phyloP scores from a whole-genome alignment of 2,329 filamentous ascomycete species.

The Pseudocercospora fijiensis region DNA sequence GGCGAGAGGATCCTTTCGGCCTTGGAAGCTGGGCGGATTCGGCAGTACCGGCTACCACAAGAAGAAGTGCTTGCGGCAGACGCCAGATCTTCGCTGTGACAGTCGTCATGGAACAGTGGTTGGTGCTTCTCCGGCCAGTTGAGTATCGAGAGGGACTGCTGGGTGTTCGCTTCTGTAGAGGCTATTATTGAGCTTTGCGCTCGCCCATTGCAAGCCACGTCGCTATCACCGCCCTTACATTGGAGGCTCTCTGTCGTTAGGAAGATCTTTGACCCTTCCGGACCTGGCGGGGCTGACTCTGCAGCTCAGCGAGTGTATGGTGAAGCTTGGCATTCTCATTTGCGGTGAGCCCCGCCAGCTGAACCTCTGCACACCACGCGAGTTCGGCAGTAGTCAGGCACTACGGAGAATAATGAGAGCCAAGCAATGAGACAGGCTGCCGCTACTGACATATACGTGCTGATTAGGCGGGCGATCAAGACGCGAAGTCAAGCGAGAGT shows the following conservation, averaged over 20 bases:
- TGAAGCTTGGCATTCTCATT: neutral
- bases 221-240: neutral
- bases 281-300: neutral
- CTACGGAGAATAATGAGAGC: conserved; percentile 1
- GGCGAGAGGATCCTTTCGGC: neutral
- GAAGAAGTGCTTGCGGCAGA: neutral
- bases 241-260: neutral
- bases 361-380: neutral
- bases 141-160: neutral
- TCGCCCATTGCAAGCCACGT: neutral
- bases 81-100: neutral
- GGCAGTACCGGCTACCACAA: conserved; percentile 2
- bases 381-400: neutral
- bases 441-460: neutral
- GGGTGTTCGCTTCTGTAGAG: neutral
- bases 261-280: conserved; percentile 4
- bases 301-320: neutral
- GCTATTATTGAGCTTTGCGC: neutral
- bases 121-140: neutral
- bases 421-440: conserved; percentile 2
- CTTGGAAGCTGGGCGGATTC: neutral
- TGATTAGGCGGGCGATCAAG: conserved; percentile 4
- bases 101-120: neutral
- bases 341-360: neutral
- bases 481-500: conserved; percentile 2